Base-by-base conservation (phyloP, 192 early-diverging fungal genomes). In the Entophlyctis helioformis region DNA sequence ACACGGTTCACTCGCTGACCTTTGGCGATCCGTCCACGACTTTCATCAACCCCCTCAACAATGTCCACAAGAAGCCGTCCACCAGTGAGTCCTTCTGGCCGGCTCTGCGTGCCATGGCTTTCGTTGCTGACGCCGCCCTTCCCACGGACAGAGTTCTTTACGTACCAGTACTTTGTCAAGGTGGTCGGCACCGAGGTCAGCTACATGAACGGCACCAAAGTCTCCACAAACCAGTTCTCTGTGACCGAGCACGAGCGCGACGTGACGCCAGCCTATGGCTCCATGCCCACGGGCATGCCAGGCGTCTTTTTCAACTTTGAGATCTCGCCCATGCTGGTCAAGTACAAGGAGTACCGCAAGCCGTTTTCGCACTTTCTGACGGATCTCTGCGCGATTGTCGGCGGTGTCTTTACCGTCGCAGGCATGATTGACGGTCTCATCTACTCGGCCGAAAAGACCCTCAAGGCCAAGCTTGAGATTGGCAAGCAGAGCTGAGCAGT, bases 241-340 rank as follows among this genome's bases (percentile, higher is more conserved):
- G 86, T 83, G 7, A 98, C 91, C 1, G 86, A 93, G 62, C 81
- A 87, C 62, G 80, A 85, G 48, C 64, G 80, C 19, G 67, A 69
- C 36, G 42, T 86, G 12, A 50, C 42, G 24, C 18, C 7, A 19
- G 4, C 18, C 20, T 31, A 4, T 44, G 26, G 13, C 20, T 7
- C 24, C 24, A 11, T 4, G 5, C 39, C 39, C 20, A 8, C 15
- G 5, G 32, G 4, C 4, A 32, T 61, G 10, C 34, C 72, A 63
- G 92, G 92, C 24, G 75, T 97, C 25, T 91, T 88, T 51, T 86
- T 97, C 60, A 83, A 87, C 54, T 85, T 80, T 65, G 94, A 97
- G 31, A 97, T 97, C 40, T 93, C 91, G 21, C 91, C 94, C 2
- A 95, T 97, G 94, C 68, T 85, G 38, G 84, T 97, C 36, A 81